Evolutionary conservation across 768 basidiomycete genomes (phyloP).

Genomic region (Boletellus ananas): DNA sequence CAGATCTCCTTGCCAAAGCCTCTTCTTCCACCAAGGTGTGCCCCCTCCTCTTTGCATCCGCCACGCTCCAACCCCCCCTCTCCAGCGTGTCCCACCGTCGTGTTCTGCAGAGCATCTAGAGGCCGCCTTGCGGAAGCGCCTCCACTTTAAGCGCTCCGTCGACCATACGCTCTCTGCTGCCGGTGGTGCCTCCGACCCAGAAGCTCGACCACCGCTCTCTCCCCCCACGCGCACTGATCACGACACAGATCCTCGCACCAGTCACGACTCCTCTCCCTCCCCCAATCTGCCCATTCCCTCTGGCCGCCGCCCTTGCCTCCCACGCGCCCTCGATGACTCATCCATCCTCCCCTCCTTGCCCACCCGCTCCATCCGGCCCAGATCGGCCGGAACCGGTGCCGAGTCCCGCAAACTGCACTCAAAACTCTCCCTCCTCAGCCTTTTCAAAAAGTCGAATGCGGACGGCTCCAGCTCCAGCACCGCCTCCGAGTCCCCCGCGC

Average conservation of each 20-base stretch:
- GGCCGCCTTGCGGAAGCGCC: constrained; percentile 38
- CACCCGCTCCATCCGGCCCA: constrained; percentile 50
- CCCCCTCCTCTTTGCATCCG: constrained; percentile 27
- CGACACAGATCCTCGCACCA: constrained; percentile 5
- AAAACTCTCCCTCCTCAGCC: constrained; percentile 70
- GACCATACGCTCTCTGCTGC: constrained; percentile 60
- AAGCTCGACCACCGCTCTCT: constrained; percentile 18
- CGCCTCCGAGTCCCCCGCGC: constrained; percentile 29
- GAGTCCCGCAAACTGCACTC: constrained; percentile 56
- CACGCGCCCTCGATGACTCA: constrained; percentile 43
- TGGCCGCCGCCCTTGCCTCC: constrained; percentile 66
- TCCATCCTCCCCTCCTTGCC: constrained; percentile 30
- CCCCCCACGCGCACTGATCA: constrained; percentile 14
- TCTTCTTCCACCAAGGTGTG: constrained; percentile 52
- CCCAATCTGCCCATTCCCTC: constrained; percentile 26
- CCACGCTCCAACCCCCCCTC: constrained; percentile 7
- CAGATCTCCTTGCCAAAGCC: constrained; percentile 69
- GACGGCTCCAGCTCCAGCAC: constrained; percentile 36
- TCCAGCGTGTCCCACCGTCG: constrained; percentile 19
- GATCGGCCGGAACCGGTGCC: constrained; percentile 68
- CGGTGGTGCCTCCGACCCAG: constrained; percentile 32
- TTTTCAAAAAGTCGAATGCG: constrained; percentile 61
- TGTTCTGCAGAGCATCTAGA: constrained; percentile 31
- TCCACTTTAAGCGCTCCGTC: constrained; percentile 76
- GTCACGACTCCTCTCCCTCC: background rate